These are phyloP conservation scores for Thelonectria blattea DNA, from an alignment of 2,329 filamentous ascomycete genomes.

Conservation along the genomic window DNA sequence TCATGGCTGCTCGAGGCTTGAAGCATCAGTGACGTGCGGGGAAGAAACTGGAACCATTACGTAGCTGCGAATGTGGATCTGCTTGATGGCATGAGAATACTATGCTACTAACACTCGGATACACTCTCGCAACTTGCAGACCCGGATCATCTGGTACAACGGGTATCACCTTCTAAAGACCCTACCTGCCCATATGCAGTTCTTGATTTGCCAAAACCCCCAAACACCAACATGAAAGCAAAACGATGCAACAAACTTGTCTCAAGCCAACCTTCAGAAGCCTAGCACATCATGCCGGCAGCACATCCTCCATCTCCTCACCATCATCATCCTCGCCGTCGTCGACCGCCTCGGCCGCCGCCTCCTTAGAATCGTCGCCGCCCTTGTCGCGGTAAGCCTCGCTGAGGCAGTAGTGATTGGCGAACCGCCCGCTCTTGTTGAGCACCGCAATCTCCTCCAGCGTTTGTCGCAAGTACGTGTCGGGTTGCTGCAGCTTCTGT, in stretches of 20 bases:
- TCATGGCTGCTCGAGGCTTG: too few species aligned
- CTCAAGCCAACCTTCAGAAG: not conserved
- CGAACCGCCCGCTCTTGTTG: slow-evolving; percentile 82
- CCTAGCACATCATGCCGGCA: slow-evolving; percentile 35
- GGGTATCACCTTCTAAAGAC: slow-evolving; percentile 40
- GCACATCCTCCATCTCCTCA: slow-evolving; percentile 82
- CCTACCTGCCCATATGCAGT: slow-evolving; percentile 13
- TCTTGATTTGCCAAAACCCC: slow-evolving; percentile 17
- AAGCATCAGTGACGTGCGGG: slow-evolving; percentile 18
- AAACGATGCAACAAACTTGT: slow-evolving; percentile 11
- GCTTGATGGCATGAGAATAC: too few species aligned
- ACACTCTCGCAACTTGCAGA: not conserved
- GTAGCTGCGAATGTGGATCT: slow-evolving; percentile 5
- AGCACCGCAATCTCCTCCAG: slow-evolving; percentile 83
- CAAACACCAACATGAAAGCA: slow-evolving; percentile 19
- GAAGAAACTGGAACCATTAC: slow-evolving; percentile 15
- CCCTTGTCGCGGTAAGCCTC: slow-evolving; percentile 55
- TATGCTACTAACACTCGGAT: too few species aligned
- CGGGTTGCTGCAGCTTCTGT: slow-evolving; percentile 79
- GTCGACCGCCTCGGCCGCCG: slow-evolving; percentile 62
- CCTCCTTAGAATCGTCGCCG: slow-evolving; percentile 55
- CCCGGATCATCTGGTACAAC: slow-evolving; percentile 21
- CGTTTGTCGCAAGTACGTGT: slow-evolving; percentile 87
- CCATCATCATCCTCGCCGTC: slow-evolving; percentile 72
- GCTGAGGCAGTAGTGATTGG: slow-evolving; percentile 84